Percentiles rank a stretch among this genome's conserved stretches.
These are phyloP conservation scores for Teratosphaeria epicoccoides DNA, from an alignment of 2,329 filamentous ascomycete genomes.

Conservation along the genomic window DNA sequence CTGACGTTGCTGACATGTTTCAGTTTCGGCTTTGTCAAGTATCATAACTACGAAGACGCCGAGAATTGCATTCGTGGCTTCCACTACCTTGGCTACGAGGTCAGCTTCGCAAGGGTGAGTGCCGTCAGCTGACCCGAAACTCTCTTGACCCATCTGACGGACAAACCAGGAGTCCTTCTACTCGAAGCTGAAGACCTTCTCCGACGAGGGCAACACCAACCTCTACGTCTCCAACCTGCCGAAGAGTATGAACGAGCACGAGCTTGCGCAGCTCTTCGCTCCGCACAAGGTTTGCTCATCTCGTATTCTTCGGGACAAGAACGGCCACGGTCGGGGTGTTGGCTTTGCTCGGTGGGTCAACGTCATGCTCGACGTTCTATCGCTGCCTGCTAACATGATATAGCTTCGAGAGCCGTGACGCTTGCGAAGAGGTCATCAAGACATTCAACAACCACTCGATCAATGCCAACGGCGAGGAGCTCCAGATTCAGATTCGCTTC, in stretches of 20 bases:
- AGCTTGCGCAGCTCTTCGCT: constrained; percentile 66
- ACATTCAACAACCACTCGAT: constrained; percentile 65
- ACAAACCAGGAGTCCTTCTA: constrained; percentile 45
- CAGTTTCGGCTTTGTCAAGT: constrained; percentile 97
- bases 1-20: constrained; percentile 19
- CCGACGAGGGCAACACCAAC: constrained; percentile 82
- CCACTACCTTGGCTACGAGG: constrained; percentile 88
- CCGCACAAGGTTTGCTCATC: constrained; percentile 80
- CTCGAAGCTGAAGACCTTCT: constrained; percentile 84
- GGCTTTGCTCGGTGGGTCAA: constrained; percentile 78
- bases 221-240: constrained; percentile 97
- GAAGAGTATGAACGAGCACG: constrained; percentile 79
- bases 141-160: constrained; percentile 22
- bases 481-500: constrained; percentile 84
- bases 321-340: constrained; percentile 90
- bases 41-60: constrained; percentile 73
- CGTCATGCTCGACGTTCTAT: not conserved
- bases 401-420: constrained; percentile 80
- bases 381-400: constrained; percentile 9
- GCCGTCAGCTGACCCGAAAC: constrained; percentile 1
- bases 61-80: constrained; percentile 95
- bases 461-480: constrained; percentile 57
- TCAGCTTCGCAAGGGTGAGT: constrained; percentile 83
- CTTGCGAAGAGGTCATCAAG: constrained; percentile 81
- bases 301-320: constrained; percentile 81